Base-by-base conservation (phyloP, 2,329 filamentous ascomycete species). In the Coniochaeta sp. region DNA sequence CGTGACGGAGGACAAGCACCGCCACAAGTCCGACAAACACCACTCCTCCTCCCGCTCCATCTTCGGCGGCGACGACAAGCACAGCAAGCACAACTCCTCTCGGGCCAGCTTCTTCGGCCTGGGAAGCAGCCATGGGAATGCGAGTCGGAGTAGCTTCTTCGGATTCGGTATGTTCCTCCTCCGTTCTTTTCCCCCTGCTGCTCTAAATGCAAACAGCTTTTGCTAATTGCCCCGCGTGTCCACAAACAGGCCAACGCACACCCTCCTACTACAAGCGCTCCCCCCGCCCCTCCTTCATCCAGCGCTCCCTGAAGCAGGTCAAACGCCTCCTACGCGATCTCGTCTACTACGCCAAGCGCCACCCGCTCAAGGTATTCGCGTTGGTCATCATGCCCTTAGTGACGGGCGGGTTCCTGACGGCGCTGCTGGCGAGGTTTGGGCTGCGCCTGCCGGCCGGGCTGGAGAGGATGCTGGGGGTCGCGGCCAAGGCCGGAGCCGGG, bases 311-410 rank as follows among this genome's bases (percentile, higher is more conserved):
- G 67, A 81, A 82, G 67, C 86, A 89, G 62, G 81, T 96, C 55
- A 86, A 86, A 64, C 83, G 86, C 40, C 81, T 96, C 56, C 72
- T 96, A 52, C 86, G 87, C 62, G 85, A 95, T 65, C 82, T 96
- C 8, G 76, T 86, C 66, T 81, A 85, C 66, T 95, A 92, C 71
- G 87, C 89, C 61, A 86, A 89, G 65, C 79, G 83, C 32, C 86
- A 96, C 71, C 92, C 91, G 0, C 72, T 90, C 64, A 95, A 95
- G 71, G 88, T 95, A 47, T 88, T 96, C 73, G 77, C 89, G 75
- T 80, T 91, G 56, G 86, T 96, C 56, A 79, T 96, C 61, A 83
- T 96, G 79, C 92, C 92, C 9, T 77, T 97, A 53, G 74, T 96
- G 61, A 91, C 86, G 1, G 89, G 89, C 49, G 92, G 92, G 28